These are phyloP conservation scores for Stagonosporopsis cucurbitacearum DNA, from an alignment of 2,329 filamentous ascomycete species.

Conservation along the genomic window DNA sequence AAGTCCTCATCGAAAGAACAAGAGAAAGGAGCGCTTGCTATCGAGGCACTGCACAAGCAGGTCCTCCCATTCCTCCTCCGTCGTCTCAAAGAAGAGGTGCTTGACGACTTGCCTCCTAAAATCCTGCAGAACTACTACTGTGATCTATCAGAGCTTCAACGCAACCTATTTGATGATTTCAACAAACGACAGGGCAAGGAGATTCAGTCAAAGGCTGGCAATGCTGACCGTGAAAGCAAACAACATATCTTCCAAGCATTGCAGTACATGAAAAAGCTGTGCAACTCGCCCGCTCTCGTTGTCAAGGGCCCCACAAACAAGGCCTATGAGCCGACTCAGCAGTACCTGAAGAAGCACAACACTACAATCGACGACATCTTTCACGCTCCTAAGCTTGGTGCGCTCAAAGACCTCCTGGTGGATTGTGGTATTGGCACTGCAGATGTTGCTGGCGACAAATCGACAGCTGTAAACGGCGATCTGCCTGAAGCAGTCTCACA, in stretches of 20 bases:
- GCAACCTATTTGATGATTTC: conserved; percentile 95
- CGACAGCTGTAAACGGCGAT: conserved; percentile 59
- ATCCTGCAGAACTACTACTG: conserved; percentile 99
- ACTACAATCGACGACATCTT: conserved; percentile 82
- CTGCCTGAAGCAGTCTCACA: conserved; percentile 85
- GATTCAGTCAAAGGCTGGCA: conserved; percentile 80
- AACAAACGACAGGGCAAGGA: conserved; percentile 91
- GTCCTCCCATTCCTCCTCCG: conserved; percentile 95
- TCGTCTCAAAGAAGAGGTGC: conserved; percentile 94
- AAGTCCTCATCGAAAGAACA: conserved; percentile 99
- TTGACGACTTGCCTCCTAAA: conserved; percentile 96
- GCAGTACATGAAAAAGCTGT: conserved; percentile 99
- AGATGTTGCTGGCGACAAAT: conserved; percentile 51
- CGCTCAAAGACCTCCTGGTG: conserved; percentile 90
- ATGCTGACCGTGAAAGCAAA: conserved; percentile 86
- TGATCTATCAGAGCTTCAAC: conserved; percentile 92
- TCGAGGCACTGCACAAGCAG: conserved; percentile 98
- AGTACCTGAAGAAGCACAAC: conserved; percentile 76
- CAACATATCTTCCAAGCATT: conserved; percentile 99
- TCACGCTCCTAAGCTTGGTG: conserved; percentile 91
- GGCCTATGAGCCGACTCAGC: conserved; percentile 86
- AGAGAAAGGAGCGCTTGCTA: conserved; percentile 92
- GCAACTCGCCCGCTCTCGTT: conserved; percentile 95
- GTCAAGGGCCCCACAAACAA: conserved; percentile 88
- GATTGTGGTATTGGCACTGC: conserved; percentile 91